Evolutionary conservation across 2,329 filamentous ascomycete species (phyloP).

Genomic region (Cercospora sp.): DNA sequence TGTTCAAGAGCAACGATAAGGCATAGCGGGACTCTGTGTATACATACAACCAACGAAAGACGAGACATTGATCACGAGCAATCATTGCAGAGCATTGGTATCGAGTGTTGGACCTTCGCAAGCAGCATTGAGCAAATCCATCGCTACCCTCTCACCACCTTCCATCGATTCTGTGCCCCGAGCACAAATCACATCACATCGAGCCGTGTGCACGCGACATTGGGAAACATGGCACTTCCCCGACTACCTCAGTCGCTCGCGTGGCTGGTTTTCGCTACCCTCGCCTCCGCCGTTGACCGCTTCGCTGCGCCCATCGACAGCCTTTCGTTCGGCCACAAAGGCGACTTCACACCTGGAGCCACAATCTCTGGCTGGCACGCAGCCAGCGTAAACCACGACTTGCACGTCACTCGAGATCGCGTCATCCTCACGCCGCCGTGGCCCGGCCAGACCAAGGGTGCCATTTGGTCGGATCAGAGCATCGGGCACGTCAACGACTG

Average conservation of each 20-base stretch:
- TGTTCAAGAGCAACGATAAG: slow-evolving; percentile 19
- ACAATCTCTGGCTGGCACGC: slow-evolving; percentile 58
- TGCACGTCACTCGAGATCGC: slow-evolving; percentile 77
- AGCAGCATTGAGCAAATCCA: background rate
- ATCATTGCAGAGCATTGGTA: background rate
- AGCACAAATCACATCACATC: background rate
- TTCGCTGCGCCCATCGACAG: slow-evolving; percentile 32
- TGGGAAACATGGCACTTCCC: background rate
- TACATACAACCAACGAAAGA: background rate
- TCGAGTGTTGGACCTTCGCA: background rate
- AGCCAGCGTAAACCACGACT: slow-evolving; percentile 56
- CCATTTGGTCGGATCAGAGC: slow-evolving; percentile 70
- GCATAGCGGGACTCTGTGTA: slow-evolving; percentile 1
- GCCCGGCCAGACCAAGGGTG: slow-evolving; percentile 80
- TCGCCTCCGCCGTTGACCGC: slow-evolving; percentile 26
- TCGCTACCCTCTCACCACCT: background rate
- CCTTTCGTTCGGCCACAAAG: slow-evolving; percentile 73
- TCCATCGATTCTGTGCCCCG: background rate
- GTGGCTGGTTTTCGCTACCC: slow-evolving; percentile 30
- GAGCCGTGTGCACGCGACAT: background rate
- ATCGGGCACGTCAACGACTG: slow-evolving; percentile 61
- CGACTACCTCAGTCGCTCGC: slow-evolving; percentile 23
- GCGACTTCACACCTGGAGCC: slow-evolving; percentile 64
- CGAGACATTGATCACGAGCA: background rate
- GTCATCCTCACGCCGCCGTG: slow-evolving; percentile 86